phyloP scores from a whole-genome alignment of 225 moss, liverwort and hornwort species.

The Sphagnum contortum region DNA sequence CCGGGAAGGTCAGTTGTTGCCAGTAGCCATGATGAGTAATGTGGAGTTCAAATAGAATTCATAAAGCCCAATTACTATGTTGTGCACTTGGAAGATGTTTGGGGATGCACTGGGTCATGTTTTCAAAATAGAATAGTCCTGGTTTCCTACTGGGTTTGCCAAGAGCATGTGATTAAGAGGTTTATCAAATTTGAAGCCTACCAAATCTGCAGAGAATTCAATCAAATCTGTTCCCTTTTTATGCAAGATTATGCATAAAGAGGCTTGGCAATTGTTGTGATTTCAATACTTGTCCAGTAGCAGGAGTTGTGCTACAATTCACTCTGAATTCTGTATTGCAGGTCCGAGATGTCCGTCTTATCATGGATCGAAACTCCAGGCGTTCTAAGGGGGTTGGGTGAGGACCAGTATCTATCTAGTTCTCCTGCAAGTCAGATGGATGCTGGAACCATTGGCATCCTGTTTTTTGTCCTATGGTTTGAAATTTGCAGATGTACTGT shows the following conservation, averaged over 20 bases:
- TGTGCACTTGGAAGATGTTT: not conserved
- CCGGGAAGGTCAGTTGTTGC: conserved; percentile 68
- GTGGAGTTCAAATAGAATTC: too few relatives aligned
- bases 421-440: not conserved
- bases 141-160: too few relatives aligned
- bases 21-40: not conserved
- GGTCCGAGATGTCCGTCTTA: conserved; percentile 98
- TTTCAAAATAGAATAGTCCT: not conserved
- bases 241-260: too few relatives aligned
- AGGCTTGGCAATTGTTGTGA: too few relatives aligned
- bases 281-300: too few relatives aligned
- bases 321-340: conserved; percentile 5
- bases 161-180: too few relatives aligned
- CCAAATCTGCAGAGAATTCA: too few relatives aligned
- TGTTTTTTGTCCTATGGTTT: too few relatives aligned
- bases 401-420: too few relatives aligned
- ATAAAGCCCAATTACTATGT: not conserved
- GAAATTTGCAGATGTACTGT: not conserved
- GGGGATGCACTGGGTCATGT: conserved; percentile 5
- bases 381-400: conserved; percentile 99
- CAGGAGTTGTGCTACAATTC: too few relatives aligned
- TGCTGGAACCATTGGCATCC: not conserved
- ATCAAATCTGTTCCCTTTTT: too few relatives aligned
- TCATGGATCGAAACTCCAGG: conserved; percentile 99
- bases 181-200: too few relatives aligned